Conservation (phyloP, 2,329 filamentous ascomycete species). For the Scytalidium lignicola region DNA sequence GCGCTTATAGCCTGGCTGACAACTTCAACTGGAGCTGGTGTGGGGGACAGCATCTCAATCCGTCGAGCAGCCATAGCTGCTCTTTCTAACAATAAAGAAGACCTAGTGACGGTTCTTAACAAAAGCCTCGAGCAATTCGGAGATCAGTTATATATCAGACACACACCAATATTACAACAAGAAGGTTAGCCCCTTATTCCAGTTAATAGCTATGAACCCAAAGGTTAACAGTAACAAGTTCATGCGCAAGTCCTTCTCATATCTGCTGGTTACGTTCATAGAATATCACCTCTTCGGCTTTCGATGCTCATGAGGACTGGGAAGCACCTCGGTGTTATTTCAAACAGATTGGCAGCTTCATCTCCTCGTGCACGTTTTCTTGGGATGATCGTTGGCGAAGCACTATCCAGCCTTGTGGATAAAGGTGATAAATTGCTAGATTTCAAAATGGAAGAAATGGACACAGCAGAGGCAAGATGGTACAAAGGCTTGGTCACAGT, state of each 20-base stretch:
- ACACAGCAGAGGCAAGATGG: constrained; percentile 67
- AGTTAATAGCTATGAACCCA: constrained; percentile 6
- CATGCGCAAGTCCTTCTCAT: constrained; percentile 77
- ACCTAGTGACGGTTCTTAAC: constrained; percentile 55
- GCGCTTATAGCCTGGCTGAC: constrained; percentile 62
- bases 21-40: constrained; percentile 56
- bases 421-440: constrained; percentile 69
- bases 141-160: constrained; percentile 80
- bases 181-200: constrained; percentile 55
- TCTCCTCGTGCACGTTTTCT: constrained; percentile 73
- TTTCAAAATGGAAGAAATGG: constrained; percentile 78
- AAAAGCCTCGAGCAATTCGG: constrained; percentile 71
- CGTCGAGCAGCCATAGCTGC: constrained; percentile 60
- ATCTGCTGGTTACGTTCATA: constrained; percentile 68
- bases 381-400: constrained; percentile 82
- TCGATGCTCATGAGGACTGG: constrained; percentile 66
- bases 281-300: constrained; percentile 60
- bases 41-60: constrained; percentile 59
- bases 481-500: constrained; percentile 63
- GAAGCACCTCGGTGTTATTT: constrained; percentile 71
- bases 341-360: constrained; percentile 75
- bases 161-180: constrained; percentile 80
- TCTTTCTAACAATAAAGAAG: constrained; percentile 46
- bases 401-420: constrained; percentile 52
- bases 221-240: constrained; percentile 41